Percentiles rank a stretch among this genome's conserved stretches.
Evolutionary conservation across 164 flowering plant genomes (phyloP).

Genomic region (Macadamia tetraphylla): DNA sequence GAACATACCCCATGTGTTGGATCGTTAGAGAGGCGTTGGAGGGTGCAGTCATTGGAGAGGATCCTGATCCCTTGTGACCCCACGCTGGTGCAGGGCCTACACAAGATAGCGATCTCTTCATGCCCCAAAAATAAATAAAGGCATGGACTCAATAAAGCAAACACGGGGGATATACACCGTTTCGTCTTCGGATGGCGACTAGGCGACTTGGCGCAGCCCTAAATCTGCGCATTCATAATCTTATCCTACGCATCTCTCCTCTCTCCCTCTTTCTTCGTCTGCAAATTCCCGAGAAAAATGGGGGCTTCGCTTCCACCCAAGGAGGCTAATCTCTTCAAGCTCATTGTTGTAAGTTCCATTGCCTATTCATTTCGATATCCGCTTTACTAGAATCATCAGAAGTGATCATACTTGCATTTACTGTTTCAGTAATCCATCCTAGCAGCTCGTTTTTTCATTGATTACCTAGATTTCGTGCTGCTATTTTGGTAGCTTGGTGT

Average conservation of each 20-base stretch:
- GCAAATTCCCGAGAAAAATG: conserved; percentile 37
- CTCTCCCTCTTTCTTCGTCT: not conserved
- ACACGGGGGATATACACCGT: too few relatives aligned
- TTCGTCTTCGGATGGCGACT: too few relatives aligned
- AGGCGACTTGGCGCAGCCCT: conserved; percentile 11
- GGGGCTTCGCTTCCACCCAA: conserved; percentile 92
- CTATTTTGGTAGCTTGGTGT: not conserved
- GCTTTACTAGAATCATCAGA: not conserved
- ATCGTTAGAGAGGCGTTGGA: too few relatives aligned
- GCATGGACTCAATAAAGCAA: too few relatives aligned
- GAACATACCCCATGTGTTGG: too few relatives aligned
- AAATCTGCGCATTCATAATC: not conserved
- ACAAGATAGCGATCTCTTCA: too few relatives aligned
- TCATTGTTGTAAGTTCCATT: conserved; percentile 78
- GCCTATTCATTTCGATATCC: conserved; percentile 4
- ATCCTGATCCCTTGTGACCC: too few relatives aligned
- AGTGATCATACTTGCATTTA: not conserved
- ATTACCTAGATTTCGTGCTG: not conserved
- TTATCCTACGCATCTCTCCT: conserved; percentile 14
- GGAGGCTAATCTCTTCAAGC: conserved; percentile 97
- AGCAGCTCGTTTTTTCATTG: not conserved
- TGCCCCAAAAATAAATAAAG: too few relatives aligned
- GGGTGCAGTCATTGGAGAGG: too few relatives aligned
- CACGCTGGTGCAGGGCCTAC: too few relatives aligned
- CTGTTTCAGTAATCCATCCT: not conserved